These are phyloP conservation scores for Kodamaea suecica DNA, from an alignment of 1,139 yeast genomes.

Conservation along the genomic window DNA sequence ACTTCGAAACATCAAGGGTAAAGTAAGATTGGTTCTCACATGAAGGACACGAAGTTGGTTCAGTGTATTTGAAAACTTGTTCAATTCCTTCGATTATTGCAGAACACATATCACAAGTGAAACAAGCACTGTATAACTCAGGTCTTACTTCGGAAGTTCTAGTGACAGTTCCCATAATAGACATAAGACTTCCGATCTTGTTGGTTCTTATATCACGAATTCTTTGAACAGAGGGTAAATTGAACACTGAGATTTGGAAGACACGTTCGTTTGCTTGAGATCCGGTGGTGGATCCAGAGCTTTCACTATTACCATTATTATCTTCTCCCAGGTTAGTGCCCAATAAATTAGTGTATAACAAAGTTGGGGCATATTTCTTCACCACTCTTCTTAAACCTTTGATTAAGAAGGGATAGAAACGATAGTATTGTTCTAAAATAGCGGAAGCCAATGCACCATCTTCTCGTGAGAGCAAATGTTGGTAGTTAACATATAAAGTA, in stretches of 20 bases:
- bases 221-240: constrained; percentile 77
- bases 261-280: constrained; percentile 59
- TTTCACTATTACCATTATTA: constrained; percentile 10
- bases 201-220: constrained; percentile 90
- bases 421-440: constrained; percentile 83
- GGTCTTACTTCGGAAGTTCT: constrained; percentile 97
- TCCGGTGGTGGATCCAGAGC: constrained; percentile 23
- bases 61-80: constrained; percentile 90
- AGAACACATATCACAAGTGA: constrained; percentile 86
- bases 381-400: constrained; percentile 72
- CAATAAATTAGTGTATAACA: constrained; percentile 50
- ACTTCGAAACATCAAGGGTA: constrained; percentile 79
- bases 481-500: constrained; percentile 82
- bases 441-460: constrained; percentile 91
- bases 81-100: constrained; percentile 87
- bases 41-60: constrained; percentile 88
- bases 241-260: constrained; percentile 87
- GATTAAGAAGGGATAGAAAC: constrained; percentile 83
- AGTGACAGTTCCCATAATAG: constrained; percentile 94
- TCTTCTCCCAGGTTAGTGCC: constrained; percentile 24
- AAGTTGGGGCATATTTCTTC: constrained; percentile 71
- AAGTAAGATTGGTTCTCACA: constrained; percentile 87
- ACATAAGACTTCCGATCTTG: constrained; percentile 78
- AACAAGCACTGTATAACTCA: constrained; percentile 81
- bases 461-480: constrained; percentile 71